These are phyloP conservation scores for Emericellopsis atlantica DNA, from an alignment of 2,329 filamentous ascomycete species.

Conservation along the genomic window DNA sequence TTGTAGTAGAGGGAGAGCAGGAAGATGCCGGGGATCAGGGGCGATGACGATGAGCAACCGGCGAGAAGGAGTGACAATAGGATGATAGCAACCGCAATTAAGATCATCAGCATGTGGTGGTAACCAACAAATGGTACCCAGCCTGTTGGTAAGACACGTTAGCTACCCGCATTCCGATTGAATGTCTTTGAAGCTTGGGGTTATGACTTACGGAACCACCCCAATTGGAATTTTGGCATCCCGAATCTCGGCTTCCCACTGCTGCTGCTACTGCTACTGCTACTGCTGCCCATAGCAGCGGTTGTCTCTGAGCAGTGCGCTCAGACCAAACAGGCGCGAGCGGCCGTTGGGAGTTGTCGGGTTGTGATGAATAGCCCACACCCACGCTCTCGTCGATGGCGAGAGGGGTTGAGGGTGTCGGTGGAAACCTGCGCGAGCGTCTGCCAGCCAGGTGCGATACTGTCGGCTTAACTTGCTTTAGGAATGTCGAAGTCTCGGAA, in stretches of 20 bases:
- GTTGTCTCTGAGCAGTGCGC: neutral
- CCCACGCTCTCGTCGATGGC: too few relatives aligned
- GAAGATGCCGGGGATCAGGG: constrained; percentile 90
- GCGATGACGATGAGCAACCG: constrained; percentile 93
- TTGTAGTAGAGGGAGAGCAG: constrained; percentile 97
- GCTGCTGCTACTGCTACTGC: constrained; percentile 4
- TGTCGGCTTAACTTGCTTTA: too few relatives aligned
- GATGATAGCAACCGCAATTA: constrained; percentile 89
- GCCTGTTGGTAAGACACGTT: constrained; percentile 25
- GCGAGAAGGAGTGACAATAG: constrained; percentile 85
- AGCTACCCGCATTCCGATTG: constrained; percentile 10
- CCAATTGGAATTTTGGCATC: constrained; percentile 27
- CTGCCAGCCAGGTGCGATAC: too few relatives aligned
- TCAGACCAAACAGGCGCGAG: neutral
- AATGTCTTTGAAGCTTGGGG: neutral
- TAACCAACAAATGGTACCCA: constrained; percentile 59
- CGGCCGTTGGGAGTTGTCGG: too few relatives aligned
- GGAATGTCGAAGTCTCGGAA: too few relatives aligned
- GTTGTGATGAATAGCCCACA: too few relatives aligned
- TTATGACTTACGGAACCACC: constrained; percentile 33
- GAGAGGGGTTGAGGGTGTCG: too few relatives aligned
- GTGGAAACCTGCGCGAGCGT: too few relatives aligned
- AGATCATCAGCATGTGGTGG: constrained; percentile 89
- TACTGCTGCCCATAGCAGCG: constrained; percentile 5
- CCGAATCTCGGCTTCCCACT: constrained; percentile 1